These are phyloP conservation scores for Fusarium nematophilum DNA, from an alignment of 2,329 filamentous ascomycete genomes.

Conservation along the genomic window DNA sequence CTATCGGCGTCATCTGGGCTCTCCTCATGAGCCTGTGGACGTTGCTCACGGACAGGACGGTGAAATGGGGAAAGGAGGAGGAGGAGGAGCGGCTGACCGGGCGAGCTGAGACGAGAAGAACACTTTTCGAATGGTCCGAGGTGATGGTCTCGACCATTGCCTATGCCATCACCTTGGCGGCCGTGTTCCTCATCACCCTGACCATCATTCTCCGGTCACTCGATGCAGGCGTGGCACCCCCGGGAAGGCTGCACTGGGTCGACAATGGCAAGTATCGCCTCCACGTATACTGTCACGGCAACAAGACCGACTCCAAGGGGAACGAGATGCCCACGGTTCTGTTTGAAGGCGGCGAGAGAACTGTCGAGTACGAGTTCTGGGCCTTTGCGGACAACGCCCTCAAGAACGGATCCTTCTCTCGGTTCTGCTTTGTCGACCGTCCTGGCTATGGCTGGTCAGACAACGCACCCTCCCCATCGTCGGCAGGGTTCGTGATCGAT, in stretches of 20 bases:
- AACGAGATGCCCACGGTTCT: slow-evolving; percentile 79
- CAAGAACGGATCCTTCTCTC: slow-evolving; percentile 81
- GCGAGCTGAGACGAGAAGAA: slow-evolving; percentile 84
- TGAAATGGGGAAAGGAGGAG: slow-evolving; percentile 91
- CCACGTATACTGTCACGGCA: slow-evolving; percentile 85
- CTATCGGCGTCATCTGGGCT: slow-evolving; percentile 84
- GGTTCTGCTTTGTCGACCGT: slow-evolving; percentile 96
- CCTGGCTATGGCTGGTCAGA: slow-evolving; percentile 90
- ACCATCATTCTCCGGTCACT: slow-evolving; percentile 83
- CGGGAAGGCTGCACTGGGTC: slow-evolving; percentile 82
- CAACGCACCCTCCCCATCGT: slow-evolving; percentile 92
- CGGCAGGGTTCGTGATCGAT: slow-evolving; percentile 91
- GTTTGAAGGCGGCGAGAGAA: slow-evolving; percentile 83
- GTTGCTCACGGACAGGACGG: slow-evolving; percentile 80
- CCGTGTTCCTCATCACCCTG: slow-evolving; percentile 79
- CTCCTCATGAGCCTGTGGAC: slow-evolving; percentile 83
- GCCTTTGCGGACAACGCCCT: slow-evolving; percentile 81
- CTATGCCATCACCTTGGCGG: slow-evolving; percentile 74
- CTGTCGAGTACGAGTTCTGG: slow-evolving; percentile 83
- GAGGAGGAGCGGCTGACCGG: slow-evolving; percentile 95
- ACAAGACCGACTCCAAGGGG: slow-evolving; percentile 67
- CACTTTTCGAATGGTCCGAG: slow-evolving; percentile 84
- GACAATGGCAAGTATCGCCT: slow-evolving; percentile 87
- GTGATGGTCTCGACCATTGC: slow-evolving; percentile 81
- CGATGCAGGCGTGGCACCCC: slow-evolving; percentile 78